Evolutionary conservation across 1,284 basidiomycete genomes (phyloP).

Genomic region (Flammula alnicola): DNA sequence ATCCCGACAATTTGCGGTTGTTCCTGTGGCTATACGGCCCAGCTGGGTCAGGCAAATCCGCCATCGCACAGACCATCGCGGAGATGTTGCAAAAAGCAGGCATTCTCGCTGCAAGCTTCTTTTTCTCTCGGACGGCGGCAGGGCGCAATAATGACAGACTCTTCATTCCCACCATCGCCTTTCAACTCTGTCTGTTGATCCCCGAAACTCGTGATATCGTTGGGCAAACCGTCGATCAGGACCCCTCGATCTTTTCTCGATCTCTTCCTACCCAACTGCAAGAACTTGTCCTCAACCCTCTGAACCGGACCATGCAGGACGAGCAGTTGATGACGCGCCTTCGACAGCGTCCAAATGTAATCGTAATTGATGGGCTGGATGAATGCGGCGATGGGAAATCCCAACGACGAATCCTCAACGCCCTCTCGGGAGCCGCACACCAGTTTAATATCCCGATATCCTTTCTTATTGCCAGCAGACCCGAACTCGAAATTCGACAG

Average conservation of each 20-base stretch:
- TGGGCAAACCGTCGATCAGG: neutral
- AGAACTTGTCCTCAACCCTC: neutral
- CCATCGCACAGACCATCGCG: no score
- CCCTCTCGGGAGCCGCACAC: neutral
- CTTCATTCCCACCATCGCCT: neutral
- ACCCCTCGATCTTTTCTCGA: conserved; percentile 3
- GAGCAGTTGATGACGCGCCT: neutral
- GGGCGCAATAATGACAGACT: neutral
- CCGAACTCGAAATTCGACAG: conserved; percentile 11
- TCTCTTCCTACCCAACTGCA: conserved; percentile 2
- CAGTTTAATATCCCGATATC: neutral
- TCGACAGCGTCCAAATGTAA: no score
- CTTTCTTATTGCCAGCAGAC: conserved; percentile 16
- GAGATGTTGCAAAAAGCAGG: neutral
- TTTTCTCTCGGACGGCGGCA: neutral
- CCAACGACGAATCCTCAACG: conserved; percentile 1
- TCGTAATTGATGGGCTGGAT: conserved; percentile 18
- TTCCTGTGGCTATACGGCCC: no score
- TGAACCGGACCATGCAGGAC: neutral
- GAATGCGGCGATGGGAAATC: conserved; percentile 9
- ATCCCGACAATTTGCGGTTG: no score
- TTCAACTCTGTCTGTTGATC: conserved; percentile 6
- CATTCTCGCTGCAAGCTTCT: neutral
- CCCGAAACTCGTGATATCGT: neutral
- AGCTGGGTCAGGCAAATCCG: no score